These are phyloP conservation scores for Sclerospora graminicola DNA, from an alignment of 352 stramenopile genomes.

Conservation along the genomic window DNA sequence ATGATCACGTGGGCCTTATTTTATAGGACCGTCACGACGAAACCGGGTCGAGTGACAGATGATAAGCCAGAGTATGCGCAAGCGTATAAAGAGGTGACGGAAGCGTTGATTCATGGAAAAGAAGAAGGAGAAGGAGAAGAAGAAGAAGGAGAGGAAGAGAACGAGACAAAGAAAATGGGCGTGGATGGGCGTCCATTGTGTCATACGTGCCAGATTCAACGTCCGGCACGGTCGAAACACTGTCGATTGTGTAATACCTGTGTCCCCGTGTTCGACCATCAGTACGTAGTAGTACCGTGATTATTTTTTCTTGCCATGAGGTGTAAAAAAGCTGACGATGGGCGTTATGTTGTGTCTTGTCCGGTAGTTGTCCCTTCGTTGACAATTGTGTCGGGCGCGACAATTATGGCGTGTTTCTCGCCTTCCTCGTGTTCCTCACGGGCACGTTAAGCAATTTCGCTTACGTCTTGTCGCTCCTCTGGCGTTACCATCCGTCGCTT, in stretches of 20 bases:
- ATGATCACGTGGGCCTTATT: conserved; percentile 55
- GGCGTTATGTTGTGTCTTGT: too few relatives aligned
- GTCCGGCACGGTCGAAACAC: conserved; percentile 71
- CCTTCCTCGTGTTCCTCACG: conserved; percentile 56
- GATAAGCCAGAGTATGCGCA: conserved; percentile 22
- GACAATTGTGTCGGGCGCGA: conserved; percentile 97
- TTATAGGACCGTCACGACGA: conserved; percentile 45
- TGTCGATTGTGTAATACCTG: conserved; percentile 90
- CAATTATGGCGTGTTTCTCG: conserved; percentile 92
- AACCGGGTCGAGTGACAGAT: conserved; percentile 33
- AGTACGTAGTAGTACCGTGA: conserved; percentile 46
- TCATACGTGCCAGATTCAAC: conserved; percentile 75
- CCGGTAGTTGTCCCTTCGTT: conserved; percentile 89
- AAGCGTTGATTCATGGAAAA: conserved; percentile 24
- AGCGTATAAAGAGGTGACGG: conserved; percentile 54
- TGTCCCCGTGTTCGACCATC: conserved; percentile 96
- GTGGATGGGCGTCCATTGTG: conserved; percentile 67
- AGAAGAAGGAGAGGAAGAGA: conserved; percentile 7
- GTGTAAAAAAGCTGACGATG: too few relatives aligned
- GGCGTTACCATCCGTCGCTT: conserved; percentile 27
- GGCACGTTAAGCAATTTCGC: conserved; percentile 41
- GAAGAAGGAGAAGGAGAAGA: conserved; percentile 13
- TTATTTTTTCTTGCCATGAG: conserved; percentile 6
- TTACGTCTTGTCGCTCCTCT: conserved; percentile 52
- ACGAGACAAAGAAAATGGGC: conserved; percentile 15